A percentile compares a stretch with the other conserved stretches of the same genome.
These are phyloP conservation scores for Cucurbita maxima DNA, from an alignment of 306 rosid species.

Conservation along the genomic window DNA sequence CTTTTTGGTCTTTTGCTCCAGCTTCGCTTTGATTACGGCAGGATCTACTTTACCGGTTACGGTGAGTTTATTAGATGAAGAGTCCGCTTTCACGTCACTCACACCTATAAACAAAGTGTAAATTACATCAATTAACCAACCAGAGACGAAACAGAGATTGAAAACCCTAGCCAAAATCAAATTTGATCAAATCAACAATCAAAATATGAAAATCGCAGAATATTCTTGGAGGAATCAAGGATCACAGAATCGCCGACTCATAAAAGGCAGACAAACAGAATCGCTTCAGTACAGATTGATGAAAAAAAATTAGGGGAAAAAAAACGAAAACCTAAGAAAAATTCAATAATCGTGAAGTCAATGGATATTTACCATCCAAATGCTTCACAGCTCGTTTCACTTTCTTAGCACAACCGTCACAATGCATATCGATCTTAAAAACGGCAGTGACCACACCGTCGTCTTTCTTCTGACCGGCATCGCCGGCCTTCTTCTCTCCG, in stretches of 20 bases:
- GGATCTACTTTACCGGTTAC: conserved; percentile 58
- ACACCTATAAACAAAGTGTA: conserved; percentile 33
- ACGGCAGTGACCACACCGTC: conserved; percentile 30
- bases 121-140: background rate
- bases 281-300: background rate
- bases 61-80: conserved; percentile 35
- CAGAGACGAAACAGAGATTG: background rate
- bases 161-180: background rate
- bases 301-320: background rate
- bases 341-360: background rate
- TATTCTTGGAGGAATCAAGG: background rate
- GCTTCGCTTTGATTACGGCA: conserved; percentile 21
- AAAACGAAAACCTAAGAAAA: background rate
- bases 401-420: conserved; percentile 74
- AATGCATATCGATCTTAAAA: conserved; percentile 58
- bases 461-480: conserved; percentile 32
- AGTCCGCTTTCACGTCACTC: conserved; percentile 43
- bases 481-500: conserved; percentile 48
- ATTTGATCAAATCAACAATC: background rate
- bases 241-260: background rate
- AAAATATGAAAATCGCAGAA: background rate
- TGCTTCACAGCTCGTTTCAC: conserved; percentile 35
- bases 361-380: conserved; percentile 29
- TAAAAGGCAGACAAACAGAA: background rate
- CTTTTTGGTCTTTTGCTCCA: conserved; percentile 46